Conservation (phyloP, 306 rosid genomes). For the Inga laurina region DNA sequence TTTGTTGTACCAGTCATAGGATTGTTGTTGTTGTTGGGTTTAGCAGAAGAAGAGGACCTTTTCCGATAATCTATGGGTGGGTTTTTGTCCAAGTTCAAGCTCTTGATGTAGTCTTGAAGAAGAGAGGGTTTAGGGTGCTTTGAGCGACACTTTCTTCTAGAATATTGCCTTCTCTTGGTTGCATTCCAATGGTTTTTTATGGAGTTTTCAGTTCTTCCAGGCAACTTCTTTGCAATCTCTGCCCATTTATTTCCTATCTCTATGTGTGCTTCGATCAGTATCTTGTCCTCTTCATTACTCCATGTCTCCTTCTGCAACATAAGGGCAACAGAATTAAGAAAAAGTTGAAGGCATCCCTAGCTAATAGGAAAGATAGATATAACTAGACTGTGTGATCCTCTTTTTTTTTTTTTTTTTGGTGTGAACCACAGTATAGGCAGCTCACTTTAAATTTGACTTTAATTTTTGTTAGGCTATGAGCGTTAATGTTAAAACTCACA, state of each 20-base stretch:
- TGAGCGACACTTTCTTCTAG: conserved; percentile 78
- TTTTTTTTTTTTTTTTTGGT: no score
- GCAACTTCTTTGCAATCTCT: conserved; percentile 83
- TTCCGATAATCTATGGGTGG: conserved; percentile 41
- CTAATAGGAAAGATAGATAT: no score
- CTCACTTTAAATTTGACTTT: no score
- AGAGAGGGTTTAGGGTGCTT: conserved; percentile 68
- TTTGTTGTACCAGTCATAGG: neutral
- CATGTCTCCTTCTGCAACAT: conserved; percentile 72
- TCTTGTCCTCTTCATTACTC: conserved; percentile 81
- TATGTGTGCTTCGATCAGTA: conserved; percentile 65
- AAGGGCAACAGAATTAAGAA: neutral
- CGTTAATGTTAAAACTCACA: no score
- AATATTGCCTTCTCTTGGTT: conserved; percentile 83
- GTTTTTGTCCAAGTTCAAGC: conserved; percentile 67
- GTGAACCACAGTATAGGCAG: no score
- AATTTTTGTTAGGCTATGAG: no score
- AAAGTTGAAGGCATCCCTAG: neutral
- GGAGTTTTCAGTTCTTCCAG: conserved; percentile 93
- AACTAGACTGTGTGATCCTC: no score
- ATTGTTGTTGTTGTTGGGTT: neutral
- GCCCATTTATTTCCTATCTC: conserved; percentile 96
- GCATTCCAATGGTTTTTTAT: conserved; percentile 98
- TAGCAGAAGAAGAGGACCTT: conserved; percentile 31
- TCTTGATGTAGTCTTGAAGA: conserved; percentile 81